phyloP scores from a whole-genome alignment of 345 rosid genomes.

The Euphorbia pulcherrima region DNA sequence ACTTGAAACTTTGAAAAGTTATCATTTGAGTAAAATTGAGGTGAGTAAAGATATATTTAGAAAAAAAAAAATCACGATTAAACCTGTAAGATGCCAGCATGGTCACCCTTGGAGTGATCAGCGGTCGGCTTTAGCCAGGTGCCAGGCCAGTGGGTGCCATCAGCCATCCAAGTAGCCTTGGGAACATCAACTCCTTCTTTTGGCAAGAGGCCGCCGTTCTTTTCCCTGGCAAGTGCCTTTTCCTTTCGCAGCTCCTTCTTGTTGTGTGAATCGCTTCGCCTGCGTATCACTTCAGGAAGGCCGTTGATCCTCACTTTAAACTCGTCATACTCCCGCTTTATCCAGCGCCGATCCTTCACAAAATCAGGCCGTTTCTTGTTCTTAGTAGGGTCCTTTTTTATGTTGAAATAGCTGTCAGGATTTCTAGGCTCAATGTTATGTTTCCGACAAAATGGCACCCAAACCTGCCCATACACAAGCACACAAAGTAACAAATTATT shows the following conservation, averaged over 20 bases:
- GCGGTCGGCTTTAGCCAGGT: conserved; percentile 62
- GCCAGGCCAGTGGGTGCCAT: conserved; percentile 97
- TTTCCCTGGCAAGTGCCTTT: conserved; percentile 48
- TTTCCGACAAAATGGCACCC: conserved; percentile 96
- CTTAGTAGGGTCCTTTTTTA: conserved; percentile 72
- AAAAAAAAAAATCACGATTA: too few relatives aligned
- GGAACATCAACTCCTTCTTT: conserved; percentile 41
- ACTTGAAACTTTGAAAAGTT: too few relatives aligned
- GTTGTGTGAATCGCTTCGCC: conserved; percentile 57
- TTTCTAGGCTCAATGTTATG: conserved; percentile 87
- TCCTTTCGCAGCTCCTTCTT: conserved; percentile 56
- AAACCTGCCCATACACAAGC: conserved; percentile 24
- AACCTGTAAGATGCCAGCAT: conserved; percentile 79
- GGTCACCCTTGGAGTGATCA: conserved; percentile 85
- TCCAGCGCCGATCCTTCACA: conserved; percentile 91
- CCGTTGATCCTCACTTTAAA: conserved; percentile 92
- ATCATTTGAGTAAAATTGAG: too few relatives aligned
- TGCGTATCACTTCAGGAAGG: conserved; percentile 70
- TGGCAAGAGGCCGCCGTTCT: conserved; percentile 52
- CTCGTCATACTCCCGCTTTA: conserved; percentile 93
- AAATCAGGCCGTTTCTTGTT: conserved; percentile 80
- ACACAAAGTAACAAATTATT: neutral
- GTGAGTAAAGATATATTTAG: too few relatives aligned
- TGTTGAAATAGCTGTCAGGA: conserved; percentile 79
- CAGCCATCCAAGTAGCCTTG: conserved; percentile 98